These are phyloP conservation scores for Cytospora piceae DNA, from an alignment of 2,329 filamentous ascomycete genomes.

Conservation along the genomic window DNA sequence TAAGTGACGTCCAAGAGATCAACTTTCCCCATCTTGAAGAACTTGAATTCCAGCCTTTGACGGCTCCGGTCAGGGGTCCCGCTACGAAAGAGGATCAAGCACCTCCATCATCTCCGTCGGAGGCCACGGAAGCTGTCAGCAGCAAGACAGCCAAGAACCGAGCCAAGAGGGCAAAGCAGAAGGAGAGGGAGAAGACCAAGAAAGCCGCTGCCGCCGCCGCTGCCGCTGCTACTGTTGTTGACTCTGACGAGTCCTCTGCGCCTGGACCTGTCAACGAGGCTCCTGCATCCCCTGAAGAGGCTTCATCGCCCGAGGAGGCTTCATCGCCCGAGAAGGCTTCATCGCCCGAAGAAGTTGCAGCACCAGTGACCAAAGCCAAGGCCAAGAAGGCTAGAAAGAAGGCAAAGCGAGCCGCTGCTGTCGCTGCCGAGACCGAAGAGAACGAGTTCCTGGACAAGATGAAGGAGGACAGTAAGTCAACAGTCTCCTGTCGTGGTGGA, in stretches of 20 bases:
- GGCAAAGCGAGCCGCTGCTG: slow-evolving; percentile 10
- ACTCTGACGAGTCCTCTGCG: neutral
- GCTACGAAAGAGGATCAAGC: neutral
- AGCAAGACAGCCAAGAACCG: slow-evolving; percentile 18
- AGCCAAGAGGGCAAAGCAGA: slow-evolving; percentile 16
- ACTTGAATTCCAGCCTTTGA: slow-evolving; percentile 20
- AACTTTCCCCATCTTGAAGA: slow-evolving; percentile 6
- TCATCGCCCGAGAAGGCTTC: slow-evolving; percentile 30
- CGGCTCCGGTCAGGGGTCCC: slow-evolving; percentile 10
- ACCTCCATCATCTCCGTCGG: neutral
- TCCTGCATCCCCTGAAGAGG: slow-evolving; percentile 30
- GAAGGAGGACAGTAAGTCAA: slow-evolving; percentile 47
- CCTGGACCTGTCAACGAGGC: slow-evolving; percentile 29
- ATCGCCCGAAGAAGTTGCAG: slow-evolving; percentile 30
- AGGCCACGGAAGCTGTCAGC: neutral
- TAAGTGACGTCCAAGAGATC: slow-evolving; percentile 14
- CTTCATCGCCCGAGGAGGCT: slow-evolving; percentile 32
- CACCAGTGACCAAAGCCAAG: neutral
- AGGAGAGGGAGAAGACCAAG: slow-evolving; percentile 9
- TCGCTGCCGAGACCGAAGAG: slow-evolving; percentile 7
- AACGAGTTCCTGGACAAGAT: slow-evolving; percentile 30
- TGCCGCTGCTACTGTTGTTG: neutral
- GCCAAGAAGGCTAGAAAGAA: slow-evolving; percentile 17
- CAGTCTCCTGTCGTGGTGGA: slow-evolving; percentile 19
- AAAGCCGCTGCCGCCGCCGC: slow-evolving; percentile 5